Conservation (phyloP, 2,329 filamentous ascomycete species). For the Laburnicola sp. region DNA sequence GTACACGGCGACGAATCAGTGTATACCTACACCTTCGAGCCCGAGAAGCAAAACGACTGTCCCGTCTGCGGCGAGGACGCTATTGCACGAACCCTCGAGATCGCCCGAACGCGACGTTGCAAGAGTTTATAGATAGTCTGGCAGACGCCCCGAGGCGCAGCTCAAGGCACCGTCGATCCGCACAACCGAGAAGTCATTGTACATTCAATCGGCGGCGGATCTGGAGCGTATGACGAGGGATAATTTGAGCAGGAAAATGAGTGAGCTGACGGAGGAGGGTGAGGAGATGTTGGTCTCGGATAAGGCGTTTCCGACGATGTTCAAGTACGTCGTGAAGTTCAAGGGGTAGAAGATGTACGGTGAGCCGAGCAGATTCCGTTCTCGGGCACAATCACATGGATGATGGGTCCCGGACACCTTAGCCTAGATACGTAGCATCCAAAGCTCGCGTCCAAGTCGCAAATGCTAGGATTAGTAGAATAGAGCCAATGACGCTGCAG, state of each 20-base stretch:
- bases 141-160: constrained; percentile 85
- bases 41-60: constrained; percentile 92
- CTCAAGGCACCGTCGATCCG: constrained; percentile 91
- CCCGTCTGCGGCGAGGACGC: constrained; percentile 79
- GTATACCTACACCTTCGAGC: constrained; percentile 96
- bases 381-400: too few relatives aligned
- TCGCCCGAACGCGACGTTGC: constrained; percentile 71
- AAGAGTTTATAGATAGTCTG: constrained; percentile 83
- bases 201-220: constrained; percentile 81
- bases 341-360: constrained; percentile 24
- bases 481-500: too few relatives aligned
- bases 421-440: not conserved
- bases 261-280: constrained; percentile 75
- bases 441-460: not conserved
- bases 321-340: constrained; percentile 62
- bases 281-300: constrained; percentile 93
- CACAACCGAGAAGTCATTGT: constrained; percentile 79
- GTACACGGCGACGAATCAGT: constrained; percentile 97
- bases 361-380: too few relatives aligned
- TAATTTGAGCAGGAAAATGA: constrained; percentile 78
- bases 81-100: constrained; percentile 71
- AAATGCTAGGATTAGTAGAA: too few relatives aligned
- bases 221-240: constrained; percentile 82
- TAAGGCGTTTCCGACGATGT: constrained; percentile 79
- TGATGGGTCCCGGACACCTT: too few relatives aligned